phyloP scores from a whole-genome alignment of 345 rosid genomes.

The Odontarrhena argentea region DNA sequence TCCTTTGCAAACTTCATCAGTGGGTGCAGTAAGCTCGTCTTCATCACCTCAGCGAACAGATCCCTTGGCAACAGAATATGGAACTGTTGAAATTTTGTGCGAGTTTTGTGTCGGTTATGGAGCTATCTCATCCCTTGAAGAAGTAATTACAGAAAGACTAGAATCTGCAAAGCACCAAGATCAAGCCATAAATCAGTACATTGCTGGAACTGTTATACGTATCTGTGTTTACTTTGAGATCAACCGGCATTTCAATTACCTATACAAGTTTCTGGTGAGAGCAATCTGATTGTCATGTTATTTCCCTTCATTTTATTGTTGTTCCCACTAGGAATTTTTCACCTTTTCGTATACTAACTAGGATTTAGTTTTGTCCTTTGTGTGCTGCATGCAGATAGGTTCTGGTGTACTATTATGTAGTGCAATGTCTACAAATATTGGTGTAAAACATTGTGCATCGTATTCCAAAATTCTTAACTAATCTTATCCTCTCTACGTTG shows the following conservation, averaged over 20 bases:
- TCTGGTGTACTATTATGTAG: conserved; percentile 9
- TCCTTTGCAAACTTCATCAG: conserved; percentile 64
- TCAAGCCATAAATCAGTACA: conserved; percentile 62
- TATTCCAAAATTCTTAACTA: conserved; percentile 16
- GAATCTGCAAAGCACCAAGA: conserved; percentile 62
- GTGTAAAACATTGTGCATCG: conserved; percentile 10
- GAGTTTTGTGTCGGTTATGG: conserved; percentile 79
- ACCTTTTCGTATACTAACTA: conserved; percentile 7
- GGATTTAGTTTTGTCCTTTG: neutral
- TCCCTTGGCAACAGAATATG: conserved; percentile 89
- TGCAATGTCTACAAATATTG: neutral
- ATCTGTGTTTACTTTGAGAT: conserved; percentile 85
- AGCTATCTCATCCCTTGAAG: conserved; percentile 81
- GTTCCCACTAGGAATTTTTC: conserved; percentile 50
- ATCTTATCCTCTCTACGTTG: conserved; percentile 7
- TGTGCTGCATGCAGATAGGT: conserved; percentile 18
- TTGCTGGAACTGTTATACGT: conserved; percentile 67
- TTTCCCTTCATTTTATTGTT: conserved; percentile 48
- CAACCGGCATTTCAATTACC: conserved; percentile 85
- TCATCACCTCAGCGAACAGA: conserved; percentile 89
- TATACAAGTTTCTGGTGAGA: conserved; percentile 80
- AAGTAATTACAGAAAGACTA: conserved; percentile 71
- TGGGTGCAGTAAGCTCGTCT: conserved; percentile 62
- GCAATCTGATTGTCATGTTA: conserved; percentile 29
- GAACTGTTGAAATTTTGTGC: conserved; percentile 86